phyloP scores from a whole-genome alignment of 2,329 filamentous ascomycete species.

The Aspergillus novofumigatus region DNA sequence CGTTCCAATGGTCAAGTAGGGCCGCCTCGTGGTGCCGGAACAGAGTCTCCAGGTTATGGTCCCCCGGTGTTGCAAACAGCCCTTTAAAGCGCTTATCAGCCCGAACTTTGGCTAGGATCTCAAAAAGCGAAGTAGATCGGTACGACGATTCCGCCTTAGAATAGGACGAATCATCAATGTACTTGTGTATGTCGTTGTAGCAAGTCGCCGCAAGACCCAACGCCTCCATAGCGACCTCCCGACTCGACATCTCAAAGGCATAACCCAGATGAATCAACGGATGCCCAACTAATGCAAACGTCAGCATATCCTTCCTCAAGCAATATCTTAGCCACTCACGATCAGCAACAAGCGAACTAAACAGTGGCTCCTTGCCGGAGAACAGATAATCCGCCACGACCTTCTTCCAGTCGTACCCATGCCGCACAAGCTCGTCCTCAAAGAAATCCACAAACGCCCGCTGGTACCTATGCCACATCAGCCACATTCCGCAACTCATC shows the following conservation, averaged over 20 bases:
- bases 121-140: slow-evolving; percentile 59
- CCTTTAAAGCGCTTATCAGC: slow-evolving; percentile 66
- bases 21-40: slow-evolving; percentile 66
- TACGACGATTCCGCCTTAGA: slow-evolving; percentile 58
- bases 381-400: slow-evolving; percentile 75
- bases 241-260: slow-evolving; percentile 80
- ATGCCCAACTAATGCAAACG: slow-evolving; percentile 64
- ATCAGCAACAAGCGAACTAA: slow-evolving; percentile 74
- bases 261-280: slow-evolving; percentile 95
- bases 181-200: slow-evolving; percentile 55
- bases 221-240: slow-evolving; percentile 84
- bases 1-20: slow-evolving; percentile 85
- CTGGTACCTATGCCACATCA: slow-evolving; percentile 59
- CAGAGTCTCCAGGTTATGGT: slow-evolving; percentile 62
- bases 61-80: slow-evolving; percentile 56
- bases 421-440: slow-evolving; percentile 77
- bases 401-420: slow-evolving; percentile 78
- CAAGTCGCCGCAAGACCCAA: slow-evolving; percentile 64
- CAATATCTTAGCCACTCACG: slow-evolving; percentile 50
- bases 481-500: background rate
- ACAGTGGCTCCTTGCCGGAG: slow-evolving; percentile 62
- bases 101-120: slow-evolving; percentile 66
- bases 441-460: slow-evolving; percentile 92
- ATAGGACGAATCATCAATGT: slow-evolving; percentile 68
- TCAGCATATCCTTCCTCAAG: slow-evolving; percentile 20